Evolutionary conservation across 225 moss, liverwort and hornwort species (phyloP).

Genomic region (Bryum argenteum): DNA sequence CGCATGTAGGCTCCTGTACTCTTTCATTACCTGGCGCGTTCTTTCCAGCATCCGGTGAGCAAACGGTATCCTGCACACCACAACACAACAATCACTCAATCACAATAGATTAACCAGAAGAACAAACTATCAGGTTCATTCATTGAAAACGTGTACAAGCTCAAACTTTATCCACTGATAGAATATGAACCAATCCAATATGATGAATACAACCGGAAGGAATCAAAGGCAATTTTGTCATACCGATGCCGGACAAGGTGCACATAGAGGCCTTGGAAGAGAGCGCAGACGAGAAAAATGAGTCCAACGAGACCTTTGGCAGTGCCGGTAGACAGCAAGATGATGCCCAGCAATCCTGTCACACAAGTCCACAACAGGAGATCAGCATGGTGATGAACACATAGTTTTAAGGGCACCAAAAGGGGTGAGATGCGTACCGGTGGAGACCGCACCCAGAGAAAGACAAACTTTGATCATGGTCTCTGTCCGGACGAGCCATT

Average conservation of each 20-base stretch:
- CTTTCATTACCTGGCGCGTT: constrained; percentile 53
- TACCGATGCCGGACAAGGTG: constrained; percentile 60
- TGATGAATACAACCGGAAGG: too few species aligned
- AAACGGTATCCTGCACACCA: constrained; percentile 65
- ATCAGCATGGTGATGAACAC: too few species aligned
- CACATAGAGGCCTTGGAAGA: constrained; percentile 68
- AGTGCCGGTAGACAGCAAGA: constrained; percentile 57
- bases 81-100: background rate
- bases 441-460: constrained; percentile 53
- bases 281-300: constrained; percentile 55
- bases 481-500: constrained; percentile 31
- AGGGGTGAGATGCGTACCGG: constrained; percentile 34
- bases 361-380: constrained; percentile 10
- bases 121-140: background rate
- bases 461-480: constrained; percentile 61
- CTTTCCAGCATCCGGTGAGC: constrained; percentile 69
- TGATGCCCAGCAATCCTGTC: constrained; percentile 62
- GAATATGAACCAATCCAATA: too few species aligned
- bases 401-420: too few species aligned
- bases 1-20: constrained; percentile 52
- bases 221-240: too few species aligned
- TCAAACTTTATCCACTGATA: too few species aligned
- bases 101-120: background rate
- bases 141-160: too few species aligned
- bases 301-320: constrained; percentile 66